phyloP scores from a whole-genome alignment of 2,329 filamentous ascomycete genomes.

The Xylariaceae sp. region DNA sequence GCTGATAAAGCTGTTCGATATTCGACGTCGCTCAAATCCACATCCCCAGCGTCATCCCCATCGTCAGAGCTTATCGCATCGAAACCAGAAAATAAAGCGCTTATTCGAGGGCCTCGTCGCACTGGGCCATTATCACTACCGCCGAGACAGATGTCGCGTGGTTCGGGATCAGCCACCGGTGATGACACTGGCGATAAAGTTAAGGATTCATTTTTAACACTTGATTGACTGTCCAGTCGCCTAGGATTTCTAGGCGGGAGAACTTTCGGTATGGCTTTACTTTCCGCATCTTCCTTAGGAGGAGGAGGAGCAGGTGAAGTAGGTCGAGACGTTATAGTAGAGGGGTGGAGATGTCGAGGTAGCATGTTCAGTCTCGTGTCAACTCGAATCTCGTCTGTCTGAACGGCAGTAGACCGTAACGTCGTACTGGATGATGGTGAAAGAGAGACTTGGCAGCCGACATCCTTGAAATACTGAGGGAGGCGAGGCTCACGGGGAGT shows the following conservation, averaged over 20 bases:
- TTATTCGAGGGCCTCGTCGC: slow-evolving; percentile 67
- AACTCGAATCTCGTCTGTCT: slow-evolving; percentile 87
- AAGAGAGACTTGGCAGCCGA: slow-evolving; percentile 70
- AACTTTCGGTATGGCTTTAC: slow-evolving; percentile 43
- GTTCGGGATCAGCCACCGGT: slow-evolving; percentile 33
- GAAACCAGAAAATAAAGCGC: slow-evolving; percentile 82
- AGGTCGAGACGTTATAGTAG: slow-evolving; percentile 60
- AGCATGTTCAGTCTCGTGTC: slow-evolving; percentile 71
- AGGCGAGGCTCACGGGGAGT: slow-evolving; percentile 69
- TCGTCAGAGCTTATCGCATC: slow-evolving; percentile 66
- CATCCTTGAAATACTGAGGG: slow-evolving; percentile 76
- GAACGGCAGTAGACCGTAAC: slow-evolving; percentile 54
- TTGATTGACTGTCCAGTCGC: slow-evolving; percentile 44
- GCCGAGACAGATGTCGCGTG: slow-evolving; percentile 64
- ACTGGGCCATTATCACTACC: slow-evolving; percentile 77
- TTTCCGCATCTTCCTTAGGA: slow-evolving; percentile 33
- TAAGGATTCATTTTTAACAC: slow-evolving; percentile 41
- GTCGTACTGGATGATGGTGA: slow-evolving; percentile 37
- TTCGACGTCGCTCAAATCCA: slow-evolving; percentile 60
- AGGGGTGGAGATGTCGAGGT: slow-evolving; percentile 73
- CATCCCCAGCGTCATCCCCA: slow-evolving; percentile 55
- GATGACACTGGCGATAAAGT: slow-evolving; percentile 42
- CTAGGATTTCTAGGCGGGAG: slow-evolving; percentile 56
- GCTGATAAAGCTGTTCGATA: slow-evolving; percentile 61
- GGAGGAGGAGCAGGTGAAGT: slow-evolving; percentile 48